Percentiles rank a stretch among this genome's conserved stretches.
phyloP scores from a whole-genome alignment of 352 stramenopile species.

The Phytophthora fragariae region DNA sequence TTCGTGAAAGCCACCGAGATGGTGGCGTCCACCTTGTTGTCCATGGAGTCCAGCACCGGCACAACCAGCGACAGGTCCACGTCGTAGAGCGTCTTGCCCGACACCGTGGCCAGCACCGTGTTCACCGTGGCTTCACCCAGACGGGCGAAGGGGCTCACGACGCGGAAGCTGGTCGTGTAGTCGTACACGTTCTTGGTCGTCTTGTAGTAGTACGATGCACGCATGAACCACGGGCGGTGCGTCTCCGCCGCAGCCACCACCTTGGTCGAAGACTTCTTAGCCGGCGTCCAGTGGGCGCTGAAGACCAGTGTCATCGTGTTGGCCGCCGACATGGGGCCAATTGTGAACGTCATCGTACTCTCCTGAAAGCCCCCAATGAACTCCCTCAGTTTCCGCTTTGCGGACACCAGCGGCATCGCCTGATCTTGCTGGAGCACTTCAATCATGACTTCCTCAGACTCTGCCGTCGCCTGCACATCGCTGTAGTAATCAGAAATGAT shows the following conservation, averaged over 20 bases:
- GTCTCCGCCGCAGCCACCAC: slow-evolving; percentile 24
- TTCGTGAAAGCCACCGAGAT: slow-evolving; percentile 73
- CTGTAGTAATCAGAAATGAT: slow-evolving; percentile 32
- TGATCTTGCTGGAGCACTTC: slow-evolving; percentile 52
- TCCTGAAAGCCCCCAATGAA: slow-evolving; percentile 43
- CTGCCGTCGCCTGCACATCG: slow-evolving; percentile 40
- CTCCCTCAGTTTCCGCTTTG: slow-evolving; percentile 36
- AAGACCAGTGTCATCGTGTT: slow-evolving; percentile 39
- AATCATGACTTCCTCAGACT: slow-evolving; percentile 44
- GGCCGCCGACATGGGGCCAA: slow-evolving; percentile 22
- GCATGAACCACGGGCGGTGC: slow-evolving; percentile 76
- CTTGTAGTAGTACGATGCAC: slow-evolving; percentile 83
- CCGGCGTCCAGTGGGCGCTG: slow-evolving; percentile 33
- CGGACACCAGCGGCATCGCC: slow-evolving; percentile 49
- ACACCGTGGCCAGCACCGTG: slow-evolving; percentile 64
- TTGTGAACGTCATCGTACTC: slow-evolving; percentile 43
- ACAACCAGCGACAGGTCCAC: slow-evolving; percentile 65
- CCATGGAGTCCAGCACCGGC: slow-evolving; percentile 64
- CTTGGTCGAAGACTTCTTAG: slow-evolving; percentile 1
- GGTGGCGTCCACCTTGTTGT: slow-evolving; percentile 78
- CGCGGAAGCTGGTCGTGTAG: slow-evolving; percentile 83
- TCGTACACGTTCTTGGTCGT: slow-evolving; percentile 83
- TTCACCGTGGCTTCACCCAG: slow-evolving; percentile 76
- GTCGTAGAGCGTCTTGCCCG: slow-evolving; percentile 65
- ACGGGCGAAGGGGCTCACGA: slow-evolving; percentile 67